Base-by-base conservation (phyloP, 2,329 filamentous ascomycete genomes). In the Dactylonectria estremocensis region DNA sequence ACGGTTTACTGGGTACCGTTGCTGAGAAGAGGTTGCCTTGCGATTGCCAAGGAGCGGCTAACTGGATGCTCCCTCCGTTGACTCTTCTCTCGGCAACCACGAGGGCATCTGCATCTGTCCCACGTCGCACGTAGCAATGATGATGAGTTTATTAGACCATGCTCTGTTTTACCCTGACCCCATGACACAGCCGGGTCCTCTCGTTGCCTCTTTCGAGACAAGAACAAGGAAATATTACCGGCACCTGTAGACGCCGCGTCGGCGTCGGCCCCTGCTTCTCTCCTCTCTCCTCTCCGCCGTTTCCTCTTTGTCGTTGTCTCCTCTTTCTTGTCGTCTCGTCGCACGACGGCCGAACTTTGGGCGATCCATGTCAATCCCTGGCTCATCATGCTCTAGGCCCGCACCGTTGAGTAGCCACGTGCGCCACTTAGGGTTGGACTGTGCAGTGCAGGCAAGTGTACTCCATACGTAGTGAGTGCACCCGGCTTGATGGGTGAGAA, bases 401-500 rank as follows among this genome's bases (percentile, higher is more conserved):
- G 76, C 76, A 77, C 76, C 75, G 69, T 72, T 71, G 61, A 69
- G 66, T 65, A 75, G 61, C 76, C 76, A 77, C 76, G 76, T 77
- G 76, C 73, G 73, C 70, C 73, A 74, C 73, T 73, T 70, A 66
- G 65, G 69, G 63, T 57, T 72, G 59, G 37, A 16, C 13, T 59
- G 56, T 63, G 59, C 64, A 72, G 62, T 54, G 33, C 46, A 46
- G 56, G 24, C 24, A 28, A 28, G 24, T 28, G 24, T 4, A 28
- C 24, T 5, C n/a, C n/a, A n/a, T n/a, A n/a, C n/a, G n/a, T n/a
- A n/a, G n/a, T n/a, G n/a, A n/a, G n/a, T n/a, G 7, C 7, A 28
- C 24, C 24, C 4, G 24, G 24, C 66, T 59, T 37, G 67, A 61
- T 50, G 64, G 54, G 57, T 64, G 54, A 60, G 50, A 61, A 67